These are phyloP conservation scores for Xylaria sp. DNA, from an alignment of 2,329 filamentous ascomycete genomes.

Conservation along the genomic window DNA sequence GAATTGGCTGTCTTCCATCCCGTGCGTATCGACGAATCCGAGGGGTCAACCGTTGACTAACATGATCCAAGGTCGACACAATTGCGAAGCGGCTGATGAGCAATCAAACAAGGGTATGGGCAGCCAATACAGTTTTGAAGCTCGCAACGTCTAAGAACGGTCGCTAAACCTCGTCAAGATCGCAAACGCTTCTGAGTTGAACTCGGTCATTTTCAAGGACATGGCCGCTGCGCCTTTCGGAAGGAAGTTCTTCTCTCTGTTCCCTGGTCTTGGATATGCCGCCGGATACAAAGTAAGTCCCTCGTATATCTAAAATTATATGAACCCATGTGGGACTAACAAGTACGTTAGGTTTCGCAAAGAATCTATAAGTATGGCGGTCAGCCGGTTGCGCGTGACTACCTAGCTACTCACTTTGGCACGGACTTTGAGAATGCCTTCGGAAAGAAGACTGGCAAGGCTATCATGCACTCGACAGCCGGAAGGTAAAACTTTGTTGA, in stretches of 20 bases:
- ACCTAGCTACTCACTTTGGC: slow-evolving; percentile 81
- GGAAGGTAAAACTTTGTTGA: slow-evolving; percentile 70
- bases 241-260: slow-evolving; percentile 91
- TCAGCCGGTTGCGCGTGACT: slow-evolving; percentile 94
- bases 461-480: slow-evolving; percentile 96
- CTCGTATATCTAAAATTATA: background rate
- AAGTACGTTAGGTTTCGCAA: slow-evolving; percentile 75
- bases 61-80: slow-evolving; percentile 80
- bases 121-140: background rate
- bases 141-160: background rate
- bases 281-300: slow-evolving; percentile 87
- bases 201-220: slow-evolving; percentile 93
- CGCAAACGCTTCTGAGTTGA: slow-evolving; percentile 68
- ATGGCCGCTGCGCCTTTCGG: slow-evolving; percentile 76
- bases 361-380: slow-evolving; percentile 99
- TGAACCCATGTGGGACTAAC: slow-evolving; percentile 22
- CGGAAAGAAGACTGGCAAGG: slow-evolving; percentile 97
- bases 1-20: slow-evolving; percentile 80
- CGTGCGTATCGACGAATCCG: slow-evolving; percentile 53
- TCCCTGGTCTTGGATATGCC: slow-evolving; percentile 96
- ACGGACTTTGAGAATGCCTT: slow-evolving; percentile 88
- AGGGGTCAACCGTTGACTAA: slow-evolving; percentile 42
- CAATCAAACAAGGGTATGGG: slow-evolving; percentile 82
- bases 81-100: slow-evolving; percentile 99
- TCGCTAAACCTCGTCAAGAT: slow-evolving; percentile 40